A percentile compares a stretch with the other conserved stretches of the same genome.
These are phyloP conservation scores for Arxiozyma bovina DNA, from an alignment of 1,139 yeast species.

Conservation along the genomic window DNA sequence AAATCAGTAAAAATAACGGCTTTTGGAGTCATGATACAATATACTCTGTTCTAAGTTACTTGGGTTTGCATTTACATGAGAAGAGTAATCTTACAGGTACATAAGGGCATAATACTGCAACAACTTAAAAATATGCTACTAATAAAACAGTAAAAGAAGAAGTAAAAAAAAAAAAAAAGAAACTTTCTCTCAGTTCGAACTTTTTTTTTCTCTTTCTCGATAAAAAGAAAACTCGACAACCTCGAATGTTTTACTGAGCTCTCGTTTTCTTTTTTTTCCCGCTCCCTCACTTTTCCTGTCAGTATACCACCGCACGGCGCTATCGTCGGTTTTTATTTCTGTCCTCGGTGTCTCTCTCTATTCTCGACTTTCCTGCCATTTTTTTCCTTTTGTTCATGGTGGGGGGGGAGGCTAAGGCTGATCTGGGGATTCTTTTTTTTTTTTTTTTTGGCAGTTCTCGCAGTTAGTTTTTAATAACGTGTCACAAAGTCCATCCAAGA, in stretches of 20 bases:
- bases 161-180: too few species aligned
- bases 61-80: not conserved
- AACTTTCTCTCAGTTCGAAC: not conserved
- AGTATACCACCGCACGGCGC: not conserved
- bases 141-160: not conserved
- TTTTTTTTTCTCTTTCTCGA: too few species aligned
- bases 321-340: too few species aligned
- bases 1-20: slow-evolving; percentile 93
- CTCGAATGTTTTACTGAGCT: too few species aligned
- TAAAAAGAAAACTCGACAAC: too few species aligned
- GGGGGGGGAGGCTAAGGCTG: too few species aligned
- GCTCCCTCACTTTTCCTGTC: too few species aligned
- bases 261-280: too few species aligned
- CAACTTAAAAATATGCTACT: not conserved
- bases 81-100: too few species aligned
- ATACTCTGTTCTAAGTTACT: not conserved
- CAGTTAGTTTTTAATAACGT: not conserved
- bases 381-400: too few species aligned
- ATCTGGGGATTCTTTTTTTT: not conserved
- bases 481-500: not conserved
- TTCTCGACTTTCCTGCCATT: not conserved
- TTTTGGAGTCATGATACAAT: slow-evolving; percentile 28
- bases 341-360: too few species aligned
- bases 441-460: not conserved
- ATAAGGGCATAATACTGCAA: too few species aligned